phyloP scores from a whole-genome alignment of 768 basidiomycete genomes.

The Boletus edulis region DNA sequence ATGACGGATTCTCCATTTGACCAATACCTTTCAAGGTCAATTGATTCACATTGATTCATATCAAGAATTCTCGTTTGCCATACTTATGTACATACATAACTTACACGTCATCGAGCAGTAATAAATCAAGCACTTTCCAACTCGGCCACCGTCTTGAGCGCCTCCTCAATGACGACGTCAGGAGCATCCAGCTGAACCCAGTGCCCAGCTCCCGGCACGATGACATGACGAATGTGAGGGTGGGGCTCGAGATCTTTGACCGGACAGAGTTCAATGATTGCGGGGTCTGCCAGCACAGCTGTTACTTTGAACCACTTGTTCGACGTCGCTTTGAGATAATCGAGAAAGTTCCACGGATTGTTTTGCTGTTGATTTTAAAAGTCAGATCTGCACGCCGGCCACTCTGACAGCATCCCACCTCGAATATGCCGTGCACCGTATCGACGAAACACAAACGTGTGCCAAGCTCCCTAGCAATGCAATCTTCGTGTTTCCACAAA shows the following conservation, averaged over 20 bases:
- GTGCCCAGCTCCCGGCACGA: slow-evolving; percentile 16
- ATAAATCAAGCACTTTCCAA: background rate
- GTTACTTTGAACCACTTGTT: slow-evolving; percentile 14
- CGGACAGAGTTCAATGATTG: background rate
- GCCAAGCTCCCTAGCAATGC: too few relatives aligned
- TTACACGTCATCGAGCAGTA: background rate
- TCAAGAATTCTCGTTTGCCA: background rate
- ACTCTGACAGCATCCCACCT: background rate
- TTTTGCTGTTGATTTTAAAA: slow-evolving; percentile 5
- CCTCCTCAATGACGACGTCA: slow-evolving; percentile 16
- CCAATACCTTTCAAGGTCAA: too few relatives aligned
- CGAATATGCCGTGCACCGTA: background rate
- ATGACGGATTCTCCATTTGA: too few relatives aligned
- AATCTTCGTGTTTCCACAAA: too few relatives aligned
- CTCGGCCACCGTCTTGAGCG: slow-evolving; percentile 14
- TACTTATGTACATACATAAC: background rate
- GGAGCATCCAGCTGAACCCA: slow-evolving; percentile 27
- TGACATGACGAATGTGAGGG: slow-evolving; percentile 8
- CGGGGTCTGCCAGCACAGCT: slow-evolving; percentile 18
- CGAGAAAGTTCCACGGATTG: slow-evolving; percentile 19
- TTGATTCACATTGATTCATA: background rate
- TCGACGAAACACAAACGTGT: too few relatives aligned
- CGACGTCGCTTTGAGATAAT: background rate
- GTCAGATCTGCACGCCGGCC: background rate
- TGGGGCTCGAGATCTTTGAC: slow-evolving; percentile 14